Base-by-base conservation (phyloP, 2,329 filamentous ascomycete genomes). In the Fusarium secorum region DNA sequence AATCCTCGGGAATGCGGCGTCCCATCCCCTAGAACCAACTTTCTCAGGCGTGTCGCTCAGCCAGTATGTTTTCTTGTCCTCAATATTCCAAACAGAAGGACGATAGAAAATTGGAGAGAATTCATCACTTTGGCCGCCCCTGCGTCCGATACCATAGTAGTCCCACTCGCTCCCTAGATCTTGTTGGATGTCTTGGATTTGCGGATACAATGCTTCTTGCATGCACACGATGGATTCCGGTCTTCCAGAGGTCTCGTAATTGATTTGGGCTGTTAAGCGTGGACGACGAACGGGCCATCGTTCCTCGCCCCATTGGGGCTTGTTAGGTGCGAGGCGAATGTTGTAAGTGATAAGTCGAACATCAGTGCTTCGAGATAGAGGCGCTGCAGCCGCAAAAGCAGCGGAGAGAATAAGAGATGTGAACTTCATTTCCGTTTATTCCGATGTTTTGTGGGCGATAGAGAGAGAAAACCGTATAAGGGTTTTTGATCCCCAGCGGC, bases 51-150 rank as follows among this genome's bases (percentile, higher is more conserved):
- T 91, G 68, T 85, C 79, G 11, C 85, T 89, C 5, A 92, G 81
- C 90, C 90, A 92, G 52, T 88, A 83, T 0, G 87, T 90, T 54
- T 85, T 80, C 78, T 82, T 88, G 15, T 81, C 74, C 26, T 82
- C 75, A 6, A 90, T 79, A 13, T 83, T 75, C 86, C 88, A 91
- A 13, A 85, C 73, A 72, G 72, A 84, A 78, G 85, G 66, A 24
- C 70, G 85, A 77, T 90, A 93, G 71, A 93, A 83, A 68, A 93
- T 90, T 5, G 91, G 90, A 4, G 86, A 89, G 78, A 91, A 92
- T 79, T 93, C 91, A 48, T 91, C 91, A 3, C 81, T 81, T 32
- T 83, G 74, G 26, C 91, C 91, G 76, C 90, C 87, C 49, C 89
- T 84, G 26, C 88, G 83, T 15, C 86, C 88, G 5, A 89, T 84